Conservation (phyloP, 345 rosid species). For the Salix viminalis region DNA sequence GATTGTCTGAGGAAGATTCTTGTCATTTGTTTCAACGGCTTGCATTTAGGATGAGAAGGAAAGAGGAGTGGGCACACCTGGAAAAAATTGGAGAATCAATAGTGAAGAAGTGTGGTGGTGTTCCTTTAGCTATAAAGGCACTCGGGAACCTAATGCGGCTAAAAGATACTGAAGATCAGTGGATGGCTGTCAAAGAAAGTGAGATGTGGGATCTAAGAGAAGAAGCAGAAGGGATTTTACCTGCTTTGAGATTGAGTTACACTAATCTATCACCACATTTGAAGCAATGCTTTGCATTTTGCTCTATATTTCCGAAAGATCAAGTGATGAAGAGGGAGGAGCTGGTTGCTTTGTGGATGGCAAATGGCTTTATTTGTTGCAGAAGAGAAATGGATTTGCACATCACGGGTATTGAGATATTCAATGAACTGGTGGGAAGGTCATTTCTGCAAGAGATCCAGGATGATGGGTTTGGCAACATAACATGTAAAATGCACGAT, state of each 20-base stretch:
- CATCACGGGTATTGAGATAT: conserved; percentile 12
- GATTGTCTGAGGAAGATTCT: conserved; percentile 10
- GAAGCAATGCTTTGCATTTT: conserved; percentile 9
- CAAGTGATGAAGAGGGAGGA: not conserved
- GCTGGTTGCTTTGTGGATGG: conserved; percentile 26
- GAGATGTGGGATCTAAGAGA: conserved; percentile 10
- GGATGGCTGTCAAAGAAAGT: conserved; percentile 9
- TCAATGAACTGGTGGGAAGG: conserved; percentile 11
- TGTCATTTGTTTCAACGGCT: not conserved
- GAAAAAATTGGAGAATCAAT: not conserved
- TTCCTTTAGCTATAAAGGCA: conserved; percentile 14
- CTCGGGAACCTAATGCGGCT: conserved; percentile 10
- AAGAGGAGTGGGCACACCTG: not conserved
- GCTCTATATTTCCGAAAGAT: conserved; percentile 6
- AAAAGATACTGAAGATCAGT: not conserved
- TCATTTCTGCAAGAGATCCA: conserved; percentile 11
- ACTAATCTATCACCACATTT: not conserved
- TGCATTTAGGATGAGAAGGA: not conserved
- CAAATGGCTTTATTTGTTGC: conserved; percentile 17
- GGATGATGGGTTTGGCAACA: not conserved
- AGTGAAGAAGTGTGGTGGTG: conserved; percentile 10
- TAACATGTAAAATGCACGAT: conserved; percentile 25
- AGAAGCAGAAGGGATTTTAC: not conserved
- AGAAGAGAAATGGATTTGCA: not conserved
- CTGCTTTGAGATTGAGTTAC: conserved; percentile 5